Conservation (phyloP, 2,329 filamentous ascomycete species). For the Pyricularia sp. region DNA sequence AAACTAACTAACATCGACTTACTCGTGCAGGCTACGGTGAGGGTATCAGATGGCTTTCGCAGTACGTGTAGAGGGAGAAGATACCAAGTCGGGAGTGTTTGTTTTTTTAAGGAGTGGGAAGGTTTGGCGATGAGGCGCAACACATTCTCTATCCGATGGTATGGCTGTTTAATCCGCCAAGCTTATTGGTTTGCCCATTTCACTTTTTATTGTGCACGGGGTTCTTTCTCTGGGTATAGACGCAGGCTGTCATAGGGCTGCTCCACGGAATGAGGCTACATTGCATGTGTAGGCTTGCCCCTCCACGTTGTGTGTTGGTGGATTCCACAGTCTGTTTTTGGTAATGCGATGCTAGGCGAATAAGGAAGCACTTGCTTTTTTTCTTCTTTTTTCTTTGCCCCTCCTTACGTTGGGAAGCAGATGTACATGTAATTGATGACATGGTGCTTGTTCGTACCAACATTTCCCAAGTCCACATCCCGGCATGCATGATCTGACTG, state of each 20-base stretch:
- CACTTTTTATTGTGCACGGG: not conserved
- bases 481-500: not conserved
- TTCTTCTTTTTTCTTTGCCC: not conserved
- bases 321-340: not conserved
- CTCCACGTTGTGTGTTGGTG: not conserved
- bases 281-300: not conserved
- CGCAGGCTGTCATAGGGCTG: not conserved
- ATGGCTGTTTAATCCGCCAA: not conserved
- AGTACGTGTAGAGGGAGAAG: constrained; percentile 59
- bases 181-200: not conserved
- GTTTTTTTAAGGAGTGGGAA: not conserved
- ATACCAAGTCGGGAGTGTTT: not conserved
- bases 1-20: constrained; percentile 7
- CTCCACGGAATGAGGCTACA: not conserved
- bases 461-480: too few relatives aligned
- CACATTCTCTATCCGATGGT: not conserved
- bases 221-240: constrained; percentile 3
- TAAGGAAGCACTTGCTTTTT: not conserved
- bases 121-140: not conserved
- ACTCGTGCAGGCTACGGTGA: constrained; percentile 65
- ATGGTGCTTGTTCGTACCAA: not conserved
- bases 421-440: not conserved
- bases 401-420: not conserved
- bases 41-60: constrained; percentile 80
- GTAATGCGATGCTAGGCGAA: not conserved